Conservation (phyloP, 2,329 filamentous ascomycete genomes). For the Penicillium sp. region DNA sequence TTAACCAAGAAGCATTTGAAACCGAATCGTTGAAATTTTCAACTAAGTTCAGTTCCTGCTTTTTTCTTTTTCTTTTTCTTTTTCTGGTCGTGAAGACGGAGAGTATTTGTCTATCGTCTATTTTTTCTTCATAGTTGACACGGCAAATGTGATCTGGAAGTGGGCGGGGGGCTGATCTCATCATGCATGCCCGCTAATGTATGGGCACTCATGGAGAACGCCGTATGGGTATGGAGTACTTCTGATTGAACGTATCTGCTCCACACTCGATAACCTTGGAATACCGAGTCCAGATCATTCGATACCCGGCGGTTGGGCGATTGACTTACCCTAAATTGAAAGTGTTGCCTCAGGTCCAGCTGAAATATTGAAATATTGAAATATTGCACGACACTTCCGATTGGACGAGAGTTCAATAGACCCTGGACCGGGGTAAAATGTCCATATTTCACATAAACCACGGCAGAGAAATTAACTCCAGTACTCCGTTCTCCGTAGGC, state of each 20-base stretch:
- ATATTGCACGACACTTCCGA: constrained; percentile 1
- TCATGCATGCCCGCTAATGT: background rate
- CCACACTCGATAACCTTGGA: background rate
- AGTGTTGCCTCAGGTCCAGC: constrained; percentile 6
- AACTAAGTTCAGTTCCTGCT: too few species aligned
- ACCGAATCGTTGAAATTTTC: too few species aligned
- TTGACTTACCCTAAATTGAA: background rate
- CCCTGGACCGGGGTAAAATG: background rate
- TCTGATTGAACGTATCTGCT: background rate
- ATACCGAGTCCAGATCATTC: background rate
- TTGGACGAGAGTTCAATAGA: background rate
- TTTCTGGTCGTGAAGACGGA: too few species aligned
- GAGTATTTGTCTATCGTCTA: too few species aligned
- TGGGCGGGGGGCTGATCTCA: background rate
- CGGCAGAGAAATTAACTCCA: background rate
- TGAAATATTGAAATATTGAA: background rate
- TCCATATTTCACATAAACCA: background rate
- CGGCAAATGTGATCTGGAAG: background rate
- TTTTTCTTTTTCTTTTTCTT: too few species aligned
- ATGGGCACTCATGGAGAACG: background rate
- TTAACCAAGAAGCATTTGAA: background rate
- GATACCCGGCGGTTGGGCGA: background rate
- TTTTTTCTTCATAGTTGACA: too few species aligned
- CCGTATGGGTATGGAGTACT: background rate
- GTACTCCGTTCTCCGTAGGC: background rate